Conservation (phyloP, 2,329 filamentous ascomycete genomes). For the Xylariaceae sp. region DNA sequence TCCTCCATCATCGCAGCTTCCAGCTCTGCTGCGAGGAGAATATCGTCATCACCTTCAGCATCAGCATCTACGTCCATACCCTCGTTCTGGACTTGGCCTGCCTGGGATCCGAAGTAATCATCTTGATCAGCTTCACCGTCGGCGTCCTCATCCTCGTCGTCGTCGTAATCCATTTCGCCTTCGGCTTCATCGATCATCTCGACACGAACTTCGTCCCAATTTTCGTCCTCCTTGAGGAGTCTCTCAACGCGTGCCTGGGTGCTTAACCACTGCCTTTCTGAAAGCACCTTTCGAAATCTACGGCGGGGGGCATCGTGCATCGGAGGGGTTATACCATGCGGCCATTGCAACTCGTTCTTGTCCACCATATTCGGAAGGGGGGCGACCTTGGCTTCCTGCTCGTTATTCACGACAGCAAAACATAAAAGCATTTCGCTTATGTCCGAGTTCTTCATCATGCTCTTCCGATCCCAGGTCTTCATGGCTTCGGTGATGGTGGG, state of each 20-base stretch:
- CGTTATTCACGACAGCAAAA: constrained; percentile 61
- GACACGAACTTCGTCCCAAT: constrained; percentile 55
- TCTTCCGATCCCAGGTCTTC: constrained; percentile 89
- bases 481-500: constrained; percentile 85
- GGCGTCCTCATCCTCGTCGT: constrained; percentile 41
- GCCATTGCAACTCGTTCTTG: constrained; percentile 65
- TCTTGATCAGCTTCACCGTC: constrained; percentile 54
- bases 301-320: constrained; percentile 82
- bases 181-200: constrained; percentile 59
- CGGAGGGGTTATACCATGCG: constrained; percentile 82
- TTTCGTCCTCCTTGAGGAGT: constrained; percentile 65
- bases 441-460: constrained; percentile 85
- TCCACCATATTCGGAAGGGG: constrained; percentile 68
- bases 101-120: constrained; percentile 32
- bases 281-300: constrained; percentile 78
- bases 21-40: constrained; percentile 48
- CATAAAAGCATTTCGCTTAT: constrained; percentile 87
- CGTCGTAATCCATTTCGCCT: constrained; percentile 38
- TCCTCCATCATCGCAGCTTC: constrained; percentile 20
- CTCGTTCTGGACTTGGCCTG: constrained; percentile 41
- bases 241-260: constrained; percentile 77
- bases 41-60: constrained; percentile 38
- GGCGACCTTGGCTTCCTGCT: constrained; percentile 60
- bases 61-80: constrained; percentile 28
- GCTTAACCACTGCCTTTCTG: constrained; percentile 77